Percentiles rank a stretch among this genome's conserved stretches.
Conservation (phyloP, 108 stramenopile species). For the Aurantiochytrium sp. region DNA sequence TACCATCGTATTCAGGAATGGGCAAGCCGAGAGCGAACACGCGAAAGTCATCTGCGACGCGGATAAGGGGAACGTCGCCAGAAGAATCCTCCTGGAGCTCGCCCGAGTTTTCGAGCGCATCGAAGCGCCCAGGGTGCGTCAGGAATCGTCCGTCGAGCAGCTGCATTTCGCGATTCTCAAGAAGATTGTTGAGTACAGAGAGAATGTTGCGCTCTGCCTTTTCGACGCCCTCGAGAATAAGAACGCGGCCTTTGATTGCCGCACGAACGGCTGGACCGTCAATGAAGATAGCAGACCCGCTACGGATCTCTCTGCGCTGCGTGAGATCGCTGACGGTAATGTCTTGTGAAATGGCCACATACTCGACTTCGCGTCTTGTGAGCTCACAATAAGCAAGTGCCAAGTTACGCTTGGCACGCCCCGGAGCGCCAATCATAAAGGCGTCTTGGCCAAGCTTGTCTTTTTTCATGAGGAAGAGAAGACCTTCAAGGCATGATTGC, state of each 20-base stretch:
- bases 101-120: not conserved
- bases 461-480: conserved; percentile 44
- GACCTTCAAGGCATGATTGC: not conserved
- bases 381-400: conserved; percentile 63
- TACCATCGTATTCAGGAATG: conserved; percentile 47
- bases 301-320: conserved; percentile 58
- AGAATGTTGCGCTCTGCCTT: conserved; percentile 73
- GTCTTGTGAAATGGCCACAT: conserved; percentile 58
- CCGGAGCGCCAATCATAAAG: conserved; percentile 59
- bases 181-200: conserved; percentile 74
- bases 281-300: conserved; percentile 29
- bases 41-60: conserved; percentile 64
- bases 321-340: conserved; percentile 72
- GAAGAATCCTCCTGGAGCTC: not conserved
- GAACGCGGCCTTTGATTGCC: conserved; percentile 64
- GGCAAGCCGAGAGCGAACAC: conserved; percentile 56
- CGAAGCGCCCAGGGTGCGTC: conserved; percentile 16
- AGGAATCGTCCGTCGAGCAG: conserved; percentile 69
- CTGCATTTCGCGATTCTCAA: conserved; percentile 74
- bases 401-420: conserved; percentile 38
- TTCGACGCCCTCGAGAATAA: conserved; percentile 76
- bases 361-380: conserved; percentile 57
- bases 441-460: conserved; percentile 67
- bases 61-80: conserved; percentile 22
- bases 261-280: conserved; percentile 71